Evolutionary conservation across 345 rosid species (phyloP), one percentile per base, ranked within the genome.

Genomic region (Citrus trifoliata): DNA sequence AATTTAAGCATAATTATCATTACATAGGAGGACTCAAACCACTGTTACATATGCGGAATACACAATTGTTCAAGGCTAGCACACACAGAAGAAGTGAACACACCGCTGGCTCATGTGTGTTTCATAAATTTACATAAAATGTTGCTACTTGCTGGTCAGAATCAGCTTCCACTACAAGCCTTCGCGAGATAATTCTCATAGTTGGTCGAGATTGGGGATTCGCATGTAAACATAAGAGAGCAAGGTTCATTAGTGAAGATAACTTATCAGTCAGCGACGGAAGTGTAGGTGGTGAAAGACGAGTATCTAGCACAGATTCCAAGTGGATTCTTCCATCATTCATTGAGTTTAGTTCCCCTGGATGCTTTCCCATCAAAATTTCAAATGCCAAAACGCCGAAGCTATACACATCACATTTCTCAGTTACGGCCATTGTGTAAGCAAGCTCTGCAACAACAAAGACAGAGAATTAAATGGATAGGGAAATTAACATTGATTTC

Each of bases 151-250:
- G 35, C 35, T 33, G 7, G 5, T 70, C 28, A 42, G 69, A 35
- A 77, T 18, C 6, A 2, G 55, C 42, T 61, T 61, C 46, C 71
- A 10, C 30, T 30, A 30, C 30, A 30, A 77, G 75, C 9, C 4
- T 19, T 28, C 51, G 60, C 67, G 71, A 30, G n/a, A 81, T 76
- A 60, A 12, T 37, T 59, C 60, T 62, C 83, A 77, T 72, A 30
- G 78, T 22, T 6, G 83, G 83, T 48, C 77, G 61, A 58, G 80
- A 76, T 19, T 58, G 55, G 16, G 83, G 83, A 58, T 71, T 48
- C 9, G 27, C 3, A 42, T 22, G n/a, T 59, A 71, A 16, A 76
- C 80, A 81, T 3, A 33, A 28, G 53, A 66, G 22, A 21, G 74
- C 74, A n/a, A 81, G 55, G n/a, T 7, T 38, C 12, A 77, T 5